Base-by-base conservation (phyloP, 148 eudicot genomes). In the Vaccinium vitisidaea region DNA sequence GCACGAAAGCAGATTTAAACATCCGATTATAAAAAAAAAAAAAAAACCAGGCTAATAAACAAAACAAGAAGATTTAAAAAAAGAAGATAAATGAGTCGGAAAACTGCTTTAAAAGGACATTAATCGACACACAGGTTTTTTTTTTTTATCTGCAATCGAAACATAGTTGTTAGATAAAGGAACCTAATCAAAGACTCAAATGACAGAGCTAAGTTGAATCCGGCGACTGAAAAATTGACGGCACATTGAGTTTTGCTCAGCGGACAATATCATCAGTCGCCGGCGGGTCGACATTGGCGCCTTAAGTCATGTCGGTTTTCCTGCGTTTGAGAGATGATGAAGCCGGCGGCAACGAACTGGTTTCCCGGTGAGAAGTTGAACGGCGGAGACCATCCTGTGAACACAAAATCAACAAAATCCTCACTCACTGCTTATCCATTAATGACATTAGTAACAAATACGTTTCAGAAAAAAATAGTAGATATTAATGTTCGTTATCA, bases 341-440 rank as follows among this genome's bases (percentile, higher is more conserved):
- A 49, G 36, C 74, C 43, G 71, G 46, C 75, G 55, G 32, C 36
- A 52, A 11, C 49, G 77, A 52, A 39, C 21, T 14, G 18, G 11
- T 49, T 18, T 83, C 39, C 2, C 48, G 82, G 9, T 12, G 43
- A 63, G 78, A 65, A 63, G 83, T 54, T 36, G 81, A 55, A 69
- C 77, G 52, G 71, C 73, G 76, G 1, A 15, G 70, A 79, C 82
- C 90, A 79, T 84, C 90, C 87, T 88, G 84, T 4, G 65, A 85
- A 85, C 39, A 73, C 11, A 49, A 80, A 39, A 80, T 14, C 48
- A 50, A 19, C 9, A 50, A 36, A 43, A 43, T 43, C 46, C 6
- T 43, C 46, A 43, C 6, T 43, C 46, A 43, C 46, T 43, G 46
- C 46, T 43, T 43, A 4, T 43, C 46, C 46, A 43, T 43, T 43